These are phyloP conservation scores for Podospora fimiseda DNA, from an alignment of 495 filamentous ascomycete species.

Conservation along the genomic window DNA sequence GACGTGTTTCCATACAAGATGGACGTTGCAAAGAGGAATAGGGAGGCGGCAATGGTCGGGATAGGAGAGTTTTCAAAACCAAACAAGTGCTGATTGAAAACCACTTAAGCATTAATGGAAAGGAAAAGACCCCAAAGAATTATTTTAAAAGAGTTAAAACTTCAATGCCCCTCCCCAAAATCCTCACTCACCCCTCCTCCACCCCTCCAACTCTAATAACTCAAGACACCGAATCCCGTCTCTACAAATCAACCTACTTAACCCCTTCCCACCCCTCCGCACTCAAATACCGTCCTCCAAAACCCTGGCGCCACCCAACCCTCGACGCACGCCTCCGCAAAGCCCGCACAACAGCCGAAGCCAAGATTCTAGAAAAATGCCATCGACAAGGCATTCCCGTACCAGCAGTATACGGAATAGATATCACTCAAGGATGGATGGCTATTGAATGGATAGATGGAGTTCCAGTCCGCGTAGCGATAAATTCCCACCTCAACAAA, in stretches of 20 bases:
- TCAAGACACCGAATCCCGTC: constrained; percentile 91
- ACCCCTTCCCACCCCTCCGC: constrained; percentile 60
- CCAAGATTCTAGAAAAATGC: constrained; percentile 71
- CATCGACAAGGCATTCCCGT: constrained; percentile 69
- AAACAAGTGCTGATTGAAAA: no score
- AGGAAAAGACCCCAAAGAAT: no score
- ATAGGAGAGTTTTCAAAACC: no score
- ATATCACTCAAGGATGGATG: constrained; percentile 73
- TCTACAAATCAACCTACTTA: constrained; percentile 84
- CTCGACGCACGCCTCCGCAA: constrained; percentile 86
- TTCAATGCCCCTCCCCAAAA: constrained; percentile 53
- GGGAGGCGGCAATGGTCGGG: no score
- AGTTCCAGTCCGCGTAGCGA: constrained; percentile 54
- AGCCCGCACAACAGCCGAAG: constrained; percentile 78
- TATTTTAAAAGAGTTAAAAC: no score
- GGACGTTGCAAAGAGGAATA: no score
- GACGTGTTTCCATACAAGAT: no score
- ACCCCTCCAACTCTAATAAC: constrained; percentile 57
- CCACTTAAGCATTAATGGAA: no score
- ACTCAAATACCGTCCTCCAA: constrained; percentile 88
- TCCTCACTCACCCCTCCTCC: constrained; percentile 57
- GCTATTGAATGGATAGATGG: constrained; percentile 88
- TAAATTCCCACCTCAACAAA: no score
- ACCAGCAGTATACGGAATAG: constrained; percentile 68
- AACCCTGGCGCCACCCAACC: constrained; percentile 84